Percentiles rank a stretch among this genome's conserved stretches.
These are phyloP conservation scores for Leishmania guyanensis DNA, from an alignment of 208 protist species.

Conservation along the genomic window DNA sequence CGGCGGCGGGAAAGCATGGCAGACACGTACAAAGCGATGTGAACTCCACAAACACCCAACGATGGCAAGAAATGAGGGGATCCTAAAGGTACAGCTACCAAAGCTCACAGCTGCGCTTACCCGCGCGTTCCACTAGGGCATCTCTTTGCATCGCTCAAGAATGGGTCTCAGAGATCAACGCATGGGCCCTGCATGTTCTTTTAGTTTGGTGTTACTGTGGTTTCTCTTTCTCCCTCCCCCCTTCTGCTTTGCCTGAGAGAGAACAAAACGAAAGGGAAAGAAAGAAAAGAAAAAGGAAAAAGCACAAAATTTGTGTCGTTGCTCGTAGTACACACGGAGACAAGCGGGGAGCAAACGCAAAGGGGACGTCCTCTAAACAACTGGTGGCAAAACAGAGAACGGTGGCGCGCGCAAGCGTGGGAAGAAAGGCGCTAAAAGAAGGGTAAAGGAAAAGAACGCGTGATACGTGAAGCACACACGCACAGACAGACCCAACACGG, in stretches of 20 bases:
- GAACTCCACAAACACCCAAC: neutral
- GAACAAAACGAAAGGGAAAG: slow-evolving; percentile 1
- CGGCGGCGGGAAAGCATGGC: neutral
- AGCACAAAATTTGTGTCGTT: neutral
- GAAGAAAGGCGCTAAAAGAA: neutral
- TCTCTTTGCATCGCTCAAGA: neutral
- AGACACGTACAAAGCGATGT: neutral
- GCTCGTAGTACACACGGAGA: neutral
- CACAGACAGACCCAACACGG: neutral
- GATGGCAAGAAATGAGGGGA: neutral
- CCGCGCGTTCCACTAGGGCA: neutral
- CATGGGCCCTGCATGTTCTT: neutral
- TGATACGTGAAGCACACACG: neutral
- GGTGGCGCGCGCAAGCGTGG: neutral
- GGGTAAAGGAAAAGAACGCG: neutral
- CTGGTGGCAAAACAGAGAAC: neutral
- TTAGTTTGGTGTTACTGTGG: neutral
- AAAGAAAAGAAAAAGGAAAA: slow-evolving; percentile 5
- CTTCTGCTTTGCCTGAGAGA: neutral
- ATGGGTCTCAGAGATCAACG: neutral
- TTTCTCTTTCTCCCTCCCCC: neutral
- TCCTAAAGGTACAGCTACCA: neutral
- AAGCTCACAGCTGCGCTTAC: neutral
- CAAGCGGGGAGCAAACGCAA: neutral
- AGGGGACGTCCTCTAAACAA: neutral